phyloP scores from a whole-genome alignment of 208 protist genomes.

The Acanthamoeba royreba region DNA sequence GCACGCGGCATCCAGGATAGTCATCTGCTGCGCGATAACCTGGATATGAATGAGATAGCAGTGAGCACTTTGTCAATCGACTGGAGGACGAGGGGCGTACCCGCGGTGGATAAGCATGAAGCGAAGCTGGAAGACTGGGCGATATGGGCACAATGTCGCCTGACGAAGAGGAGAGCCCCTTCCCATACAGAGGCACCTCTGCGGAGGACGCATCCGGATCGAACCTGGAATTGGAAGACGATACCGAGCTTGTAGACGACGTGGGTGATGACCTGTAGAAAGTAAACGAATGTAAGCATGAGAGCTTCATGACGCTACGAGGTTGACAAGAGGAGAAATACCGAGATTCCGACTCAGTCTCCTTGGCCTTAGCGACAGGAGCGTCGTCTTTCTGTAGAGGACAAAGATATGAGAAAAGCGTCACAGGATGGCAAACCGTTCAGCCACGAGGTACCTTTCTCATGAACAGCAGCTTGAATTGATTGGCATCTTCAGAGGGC shows the following conservation, averaged over 20 bases:
- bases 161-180: neutral
- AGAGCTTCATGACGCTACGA: too few species aligned
- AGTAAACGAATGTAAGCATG: neutral
- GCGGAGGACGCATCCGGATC: neutral
- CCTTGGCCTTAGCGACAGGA: neutral
- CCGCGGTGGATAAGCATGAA: neutral
- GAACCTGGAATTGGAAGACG: too few species aligned
- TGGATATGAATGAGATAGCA: too few species aligned
- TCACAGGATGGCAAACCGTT: too few species aligned
- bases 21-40: neutral
- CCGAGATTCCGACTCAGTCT: neutral
- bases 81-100: neutral
- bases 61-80: too few species aligned
- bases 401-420: too few species aligned
- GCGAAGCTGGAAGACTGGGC: too few species aligned
- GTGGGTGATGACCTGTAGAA: neutral
- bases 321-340: neutral
- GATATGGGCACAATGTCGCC: too few species aligned
- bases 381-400: neutral
- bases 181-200: neutral
- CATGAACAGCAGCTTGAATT: constrained; percentile 16
- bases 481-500: neutral
- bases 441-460: neutral
- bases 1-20: neutral
- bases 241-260: neutral